Evolutionary conservation across 768 basidiomycete genomes (phyloP), one percentile per base, ranked within the genome.

Genomic region (Xerocomellus chrysenteron): DNA sequence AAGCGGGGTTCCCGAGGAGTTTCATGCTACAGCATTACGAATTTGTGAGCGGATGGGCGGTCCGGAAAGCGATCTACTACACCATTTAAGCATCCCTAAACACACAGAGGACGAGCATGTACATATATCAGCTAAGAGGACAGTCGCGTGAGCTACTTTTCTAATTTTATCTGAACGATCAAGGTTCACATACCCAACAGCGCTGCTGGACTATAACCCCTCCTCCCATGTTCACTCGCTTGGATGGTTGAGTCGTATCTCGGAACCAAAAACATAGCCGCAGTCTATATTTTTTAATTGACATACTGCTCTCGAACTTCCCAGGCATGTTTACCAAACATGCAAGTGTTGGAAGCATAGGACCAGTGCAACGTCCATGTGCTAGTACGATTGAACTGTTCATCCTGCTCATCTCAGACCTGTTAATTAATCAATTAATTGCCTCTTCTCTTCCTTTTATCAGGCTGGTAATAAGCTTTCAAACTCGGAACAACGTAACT

Each of bases 31-130:
- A 39, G 71, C 69, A 2, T 36, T 61, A 37, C 54, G 39, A 13
- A 66, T 72, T 24, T 69, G 68, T 50, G 68, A 73, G 21, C 63
- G 53, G 26, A 69, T 72, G 71, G 71, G 71, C 12, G 71, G 72
- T 26, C n/a, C 49, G 30, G 66, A 66, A 43, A 44, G 72, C n/a
- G 54, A 65, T 10, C 36, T 73, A 14, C 32, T 52, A 37, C 47
- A 40, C 32, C 43, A 35, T 24, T 37, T 33, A 36, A 51, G 33
- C 13, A 44, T 24, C 3, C 16, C 42, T 42, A 55, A 39, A 32
- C 56, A 21, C 19, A 10, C 48, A 19, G 51, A 57, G 14, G 53
- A 52, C 14, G 59, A 56, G 39, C 55, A 47, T 40, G 41, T 54
- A 46, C 55, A 43, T 42, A 33, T 50, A 44, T 26, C 59, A 48